Percentiles rank a stretch among this genome's conserved stretches.
Conservation (phyloP, 441 rosid species). For the Melastoma candidum region DNA sequence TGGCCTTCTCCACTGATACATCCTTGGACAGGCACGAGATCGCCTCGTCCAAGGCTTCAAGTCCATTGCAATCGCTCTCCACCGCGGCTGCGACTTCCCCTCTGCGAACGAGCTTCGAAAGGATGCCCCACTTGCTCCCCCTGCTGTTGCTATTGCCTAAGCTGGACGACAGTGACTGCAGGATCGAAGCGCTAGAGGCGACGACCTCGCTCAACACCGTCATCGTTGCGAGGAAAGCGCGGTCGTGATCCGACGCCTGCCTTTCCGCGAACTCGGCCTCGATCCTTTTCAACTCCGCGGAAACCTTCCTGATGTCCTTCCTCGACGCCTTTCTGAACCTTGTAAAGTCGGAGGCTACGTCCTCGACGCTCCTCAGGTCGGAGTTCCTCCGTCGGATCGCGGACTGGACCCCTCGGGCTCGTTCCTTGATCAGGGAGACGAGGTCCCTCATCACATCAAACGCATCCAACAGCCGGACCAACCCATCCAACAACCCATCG, state of each 20-base stretch:
- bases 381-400: conserved; percentile 43
- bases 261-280: conserved; percentile 13
- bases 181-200: conserved; percentile 25
- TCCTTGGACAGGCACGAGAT: neutral
- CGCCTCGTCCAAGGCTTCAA: neutral
- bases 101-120: too few relatives aligned
- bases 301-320: conserved; percentile 27
- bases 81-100: neutral
- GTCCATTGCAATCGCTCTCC: conserved; percentile 4
- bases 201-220: conserved; percentile 34
- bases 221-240: conserved; percentile 17
- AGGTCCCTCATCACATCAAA: conserved; percentile 41
- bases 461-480: conserved; percentile 38
- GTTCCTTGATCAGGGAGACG: conserved; percentile 30
- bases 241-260: conserved; percentile 9
- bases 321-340: conserved; percentile 34
- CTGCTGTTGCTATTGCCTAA: too few relatives aligned
- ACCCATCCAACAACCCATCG: conserved; percentile 35
- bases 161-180: conserved; percentile 26
- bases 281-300: conserved; percentile 32
- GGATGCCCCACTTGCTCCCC: too few relatives aligned
- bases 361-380: conserved; percentile 26
- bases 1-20: neutral
- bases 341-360: conserved; percentile 25
- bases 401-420: conserved; percentile 39